Evolutionary conservation across 1,284 basidiomycete species (phyloP).

Genomic region (Rhizoctonia solani): DNA sequence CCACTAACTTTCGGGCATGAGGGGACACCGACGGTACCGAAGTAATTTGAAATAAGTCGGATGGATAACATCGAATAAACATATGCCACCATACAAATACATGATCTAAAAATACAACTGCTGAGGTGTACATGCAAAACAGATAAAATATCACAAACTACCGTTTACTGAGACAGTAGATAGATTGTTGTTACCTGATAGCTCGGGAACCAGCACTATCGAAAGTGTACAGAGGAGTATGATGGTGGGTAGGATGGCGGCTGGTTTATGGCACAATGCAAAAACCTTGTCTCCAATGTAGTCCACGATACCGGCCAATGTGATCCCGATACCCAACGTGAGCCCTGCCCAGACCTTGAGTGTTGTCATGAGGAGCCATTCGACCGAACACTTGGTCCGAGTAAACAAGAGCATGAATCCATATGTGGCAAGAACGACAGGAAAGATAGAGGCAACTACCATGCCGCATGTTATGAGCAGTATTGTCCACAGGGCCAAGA

Average conservation of each 20-base stretch:
- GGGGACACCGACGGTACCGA: conserved; percentile 14
- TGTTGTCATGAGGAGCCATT: not conserved
- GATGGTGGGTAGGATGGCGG: not conserved
- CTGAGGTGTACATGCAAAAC: too few relatives aligned
- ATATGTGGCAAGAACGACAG: not conserved
- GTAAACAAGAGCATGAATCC: not conserved
- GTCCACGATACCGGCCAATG: not conserved
- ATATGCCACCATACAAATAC: not conserved
- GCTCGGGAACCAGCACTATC: too few relatives aligned
- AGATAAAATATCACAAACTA: too few relatives aligned
- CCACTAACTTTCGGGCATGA: conserved; percentile 4
- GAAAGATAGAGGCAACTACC: not conserved
- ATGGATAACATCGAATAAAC: not conserved
- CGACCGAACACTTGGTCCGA: not conserved
- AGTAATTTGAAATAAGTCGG: not conserved
- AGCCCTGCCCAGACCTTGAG: not conserved
- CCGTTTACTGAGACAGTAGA: too few relatives aligned
- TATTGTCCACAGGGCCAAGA: not conserved
- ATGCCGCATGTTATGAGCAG: not conserved
- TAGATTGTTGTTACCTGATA: too few relatives aligned
- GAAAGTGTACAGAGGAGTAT: not conserved
- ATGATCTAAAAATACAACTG: too few relatives aligned
- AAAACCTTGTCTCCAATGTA: not conserved
- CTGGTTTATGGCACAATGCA: not conserved
- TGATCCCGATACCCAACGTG: not conserved